Evolutionary conservation across 179 eudicot species (phyloP).

Genomic region (Spergularia azorica): DNA sequence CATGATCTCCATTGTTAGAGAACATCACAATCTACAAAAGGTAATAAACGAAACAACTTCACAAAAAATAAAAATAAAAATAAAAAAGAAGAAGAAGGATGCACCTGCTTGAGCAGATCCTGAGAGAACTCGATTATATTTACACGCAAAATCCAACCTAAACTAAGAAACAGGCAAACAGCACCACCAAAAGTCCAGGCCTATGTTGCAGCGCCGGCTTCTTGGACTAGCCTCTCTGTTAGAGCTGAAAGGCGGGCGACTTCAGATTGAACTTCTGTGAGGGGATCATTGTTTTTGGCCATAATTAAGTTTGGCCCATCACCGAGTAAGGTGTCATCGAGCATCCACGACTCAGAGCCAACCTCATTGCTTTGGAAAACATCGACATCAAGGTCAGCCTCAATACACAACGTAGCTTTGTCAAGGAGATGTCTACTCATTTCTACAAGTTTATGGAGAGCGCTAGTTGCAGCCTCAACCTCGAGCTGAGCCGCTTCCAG

Average conservation of each 20-base stretch:
- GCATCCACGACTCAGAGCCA: not conserved
- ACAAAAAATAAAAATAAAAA: no score
- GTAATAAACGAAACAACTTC: not conserved
- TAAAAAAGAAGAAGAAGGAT: no score
- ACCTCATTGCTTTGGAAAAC: slow-evolving; percentile 10
- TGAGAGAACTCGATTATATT: not conserved
- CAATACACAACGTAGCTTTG: slow-evolving; percentile 50
- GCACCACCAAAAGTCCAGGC: not conserved
- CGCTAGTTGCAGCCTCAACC: slow-evolving; percentile 84
- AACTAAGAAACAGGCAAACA: not conserved
- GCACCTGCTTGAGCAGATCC: not conserved
- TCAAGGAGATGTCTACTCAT: slow-evolving; percentile 61
- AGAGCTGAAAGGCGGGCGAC: slow-evolving; percentile 68
- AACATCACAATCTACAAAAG: not conserved
- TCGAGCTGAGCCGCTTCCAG: slow-evolving; percentile 82
- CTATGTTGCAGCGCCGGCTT: slow-evolving; percentile 48
- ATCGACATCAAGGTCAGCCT: slow-evolving; percentile 42
- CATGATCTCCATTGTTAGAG: not conserved
- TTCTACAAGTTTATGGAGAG: slow-evolving; percentile 65
- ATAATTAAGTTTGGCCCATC: not conserved
- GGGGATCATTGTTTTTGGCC: slow-evolving; percentile 22
- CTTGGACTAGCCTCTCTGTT: slow-evolving; percentile 59
- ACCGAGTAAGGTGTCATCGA: slow-evolving; percentile 1
- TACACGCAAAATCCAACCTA: slow-evolving; percentile 1
- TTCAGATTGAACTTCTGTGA: slow-evolving; percentile 50